Percentiles rank a stretch among this genome's conserved stretches.
Conservation (phyloP, 495 filamentous ascomycete species). For the Penicillium coprophilum region DNA sequence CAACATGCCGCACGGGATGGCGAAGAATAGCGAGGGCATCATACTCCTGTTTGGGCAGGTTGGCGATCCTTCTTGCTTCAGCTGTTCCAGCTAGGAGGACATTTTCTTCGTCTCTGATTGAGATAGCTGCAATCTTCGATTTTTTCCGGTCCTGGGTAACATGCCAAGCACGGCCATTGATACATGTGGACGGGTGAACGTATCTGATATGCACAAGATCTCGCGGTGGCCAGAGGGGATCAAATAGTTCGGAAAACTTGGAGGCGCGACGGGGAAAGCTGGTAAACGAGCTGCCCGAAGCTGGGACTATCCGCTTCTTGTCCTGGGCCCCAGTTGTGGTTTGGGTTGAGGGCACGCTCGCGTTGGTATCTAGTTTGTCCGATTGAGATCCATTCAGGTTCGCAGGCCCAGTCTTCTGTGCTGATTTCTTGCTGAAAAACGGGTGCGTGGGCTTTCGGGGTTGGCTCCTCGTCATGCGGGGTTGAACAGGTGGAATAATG, state of each 20-base stretch:
- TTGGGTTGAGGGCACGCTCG: conserved; percentile 20
- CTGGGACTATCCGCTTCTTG: conserved; percentile 8
- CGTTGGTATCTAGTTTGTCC: background rate
- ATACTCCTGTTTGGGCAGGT: background rate
- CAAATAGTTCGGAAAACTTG: conserved; percentile 59
- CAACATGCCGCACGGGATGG: conserved; percentile 34
- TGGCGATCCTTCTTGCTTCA: conserved; percentile 14
- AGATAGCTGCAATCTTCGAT: conserved; percentile 35
- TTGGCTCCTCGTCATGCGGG: conserved; percentile 23
- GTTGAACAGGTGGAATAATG: conserved; percentile 4
- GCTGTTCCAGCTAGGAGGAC: conserved; percentile 26
- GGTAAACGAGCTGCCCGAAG: conserved; percentile 9
- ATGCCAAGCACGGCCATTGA: background rate
- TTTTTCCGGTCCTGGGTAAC: conserved; percentile 31
- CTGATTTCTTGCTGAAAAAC: conserved; percentile 63
- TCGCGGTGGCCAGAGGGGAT: conserved; percentile 69
- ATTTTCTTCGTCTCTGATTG: conserved; percentile 38
- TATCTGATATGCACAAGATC: conserved; percentile 58
- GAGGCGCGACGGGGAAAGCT: conserved; percentile 35
- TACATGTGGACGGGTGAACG: background rate
- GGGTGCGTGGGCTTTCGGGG: conserved; percentile 71
- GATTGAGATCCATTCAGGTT: background rate
- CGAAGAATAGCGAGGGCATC: conserved; percentile 22
- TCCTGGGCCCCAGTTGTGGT: conserved; percentile 12
- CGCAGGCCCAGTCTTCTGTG: conserved; percentile 14